Evolutionary conservation across 2,329 filamentous ascomycete genomes (phyloP), one percentile per base, ranked within the genome.

Genomic region (Penicillium sp.): DNA sequence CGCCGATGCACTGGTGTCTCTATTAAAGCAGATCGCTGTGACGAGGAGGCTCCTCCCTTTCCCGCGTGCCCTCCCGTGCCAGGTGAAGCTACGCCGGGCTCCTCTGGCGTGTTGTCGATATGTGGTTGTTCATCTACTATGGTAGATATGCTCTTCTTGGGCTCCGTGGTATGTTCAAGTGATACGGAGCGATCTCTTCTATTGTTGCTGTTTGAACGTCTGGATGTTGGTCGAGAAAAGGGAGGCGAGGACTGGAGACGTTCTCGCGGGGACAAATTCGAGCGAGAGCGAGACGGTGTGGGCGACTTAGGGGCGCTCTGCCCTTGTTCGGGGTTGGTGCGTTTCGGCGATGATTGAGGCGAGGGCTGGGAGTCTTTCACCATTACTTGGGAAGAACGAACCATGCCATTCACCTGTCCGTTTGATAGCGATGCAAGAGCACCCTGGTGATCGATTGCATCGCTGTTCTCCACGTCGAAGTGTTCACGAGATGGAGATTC

Each of bases 301-400:
- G 34, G 51, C n/a, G 51, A 50, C 11, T 10, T 40, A 14, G 13
- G 16, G 16, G 27, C 3, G 9, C 7, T 18, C 3, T 34, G 16
- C 24, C 11, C 7, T 27, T 31, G 5, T n/a, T 45, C 24, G 8
- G 31, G 14, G 18, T 24, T 21, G 27, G 11, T 56, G 45, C 14
- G 52, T 50, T 32, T 58, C 53, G 14, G 55, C 49, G 38, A 50
- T 34, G 62, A 61, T 45, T 69, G 69, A 2, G 70, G 69, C 24
- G 71, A 71, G 39, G 65, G 66, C 48, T 74, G 72, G 34, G 72
- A 74, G 56, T 74, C 70, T 54, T 68, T 72, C 14, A 74, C 69
- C 43, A 72, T 65, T 3, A 68, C 51, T 45, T 73, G 71, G n/a
- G 69, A 72, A 18, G 69, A 70, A 16, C 52, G 59, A 40, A 46